phyloP scores from a whole-genome alignment of 257 asterid genomes.

The Primulina tabacum region DNA sequence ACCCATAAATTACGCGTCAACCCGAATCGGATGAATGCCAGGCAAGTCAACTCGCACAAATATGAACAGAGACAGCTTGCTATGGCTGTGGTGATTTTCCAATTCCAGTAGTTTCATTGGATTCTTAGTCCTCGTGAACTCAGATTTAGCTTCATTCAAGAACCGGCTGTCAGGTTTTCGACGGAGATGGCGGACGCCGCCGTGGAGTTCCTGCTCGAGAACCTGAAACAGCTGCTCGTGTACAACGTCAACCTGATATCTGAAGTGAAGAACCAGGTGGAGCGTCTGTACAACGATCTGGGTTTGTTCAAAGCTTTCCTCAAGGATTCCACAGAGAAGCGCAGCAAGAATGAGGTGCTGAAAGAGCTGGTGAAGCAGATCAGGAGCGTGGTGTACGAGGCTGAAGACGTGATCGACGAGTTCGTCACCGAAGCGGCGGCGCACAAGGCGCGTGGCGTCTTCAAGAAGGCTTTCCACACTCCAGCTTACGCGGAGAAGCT shows the following conservation, averaged over 20 bases:
- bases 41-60: no score
- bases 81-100: no score
- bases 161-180: neutral
- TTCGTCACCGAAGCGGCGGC: conserved; percentile 48
- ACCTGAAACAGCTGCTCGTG: conserved; percentile 48
- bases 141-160: no score
- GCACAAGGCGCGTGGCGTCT: conserved; percentile 37
- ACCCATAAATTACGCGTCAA: no score
- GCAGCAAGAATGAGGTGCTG: conserved; percentile 33
- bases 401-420: conserved; percentile 54
- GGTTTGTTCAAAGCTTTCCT: conserved; percentile 42
- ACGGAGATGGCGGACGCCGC: conserved; percentile 53
- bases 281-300: conserved; percentile 39
- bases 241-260: conserved; percentile 39
- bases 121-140: no score
- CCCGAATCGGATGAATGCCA: no score
- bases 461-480: conserved; percentile 30
- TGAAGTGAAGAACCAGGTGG: conserved; percentile 39
- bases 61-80: no score
- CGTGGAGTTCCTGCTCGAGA: conserved; percentile 47
- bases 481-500: conserved; percentile 43
- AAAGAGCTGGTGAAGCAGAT: conserved; percentile 46
- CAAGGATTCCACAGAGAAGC: conserved; percentile 39
- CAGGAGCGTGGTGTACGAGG: conserved; percentile 43
- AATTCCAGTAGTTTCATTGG: no score